phyloP scores from a whole-genome alignment of 116 monocot genomes.

The Cymodocea nodosa region DNA sequence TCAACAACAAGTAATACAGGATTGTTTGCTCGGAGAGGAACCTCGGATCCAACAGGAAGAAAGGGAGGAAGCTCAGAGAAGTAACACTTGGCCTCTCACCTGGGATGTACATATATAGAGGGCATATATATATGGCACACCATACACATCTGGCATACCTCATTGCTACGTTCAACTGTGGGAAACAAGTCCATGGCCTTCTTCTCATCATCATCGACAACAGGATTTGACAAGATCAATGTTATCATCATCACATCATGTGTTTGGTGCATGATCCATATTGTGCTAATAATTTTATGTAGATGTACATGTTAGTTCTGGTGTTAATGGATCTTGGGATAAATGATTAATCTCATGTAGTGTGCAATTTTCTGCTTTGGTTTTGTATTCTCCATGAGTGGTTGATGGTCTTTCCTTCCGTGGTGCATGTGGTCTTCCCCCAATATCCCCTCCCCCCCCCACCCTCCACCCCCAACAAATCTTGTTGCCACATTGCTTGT shows the following conservation, averaged over 20 bases:
- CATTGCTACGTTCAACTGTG: not conserved
- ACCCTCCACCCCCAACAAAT: no score
- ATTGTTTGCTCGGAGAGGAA: conserved; percentile 62
- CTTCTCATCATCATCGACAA: not conserved
- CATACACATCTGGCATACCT: not conserved
- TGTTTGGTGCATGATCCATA: not conserved
- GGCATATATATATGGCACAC: not conserved
- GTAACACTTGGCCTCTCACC: not conserved
- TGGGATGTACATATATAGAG: not conserved
- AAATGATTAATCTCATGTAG: not conserved
- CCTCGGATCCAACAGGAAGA: conserved; percentile 50
- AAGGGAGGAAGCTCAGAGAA: not conserved
- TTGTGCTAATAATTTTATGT: not conserved
- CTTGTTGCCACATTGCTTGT: not conserved
- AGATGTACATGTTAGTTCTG: not conserved
- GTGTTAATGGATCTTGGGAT: not conserved
- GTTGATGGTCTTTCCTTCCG: not conserved
- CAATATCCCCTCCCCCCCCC: no score
- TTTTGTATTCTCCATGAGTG: not conserved
- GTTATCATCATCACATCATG: no score
- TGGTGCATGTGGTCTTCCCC: not conserved
- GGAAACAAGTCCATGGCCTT: not conserved
- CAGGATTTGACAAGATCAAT: no score
- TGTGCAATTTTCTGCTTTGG: not conserved
- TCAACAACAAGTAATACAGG: not conserved